Evolutionary conservation across 2,329 filamentous ascomycete species (phyloP).

Genomic region (Acrocalymma vagum): DNA sequence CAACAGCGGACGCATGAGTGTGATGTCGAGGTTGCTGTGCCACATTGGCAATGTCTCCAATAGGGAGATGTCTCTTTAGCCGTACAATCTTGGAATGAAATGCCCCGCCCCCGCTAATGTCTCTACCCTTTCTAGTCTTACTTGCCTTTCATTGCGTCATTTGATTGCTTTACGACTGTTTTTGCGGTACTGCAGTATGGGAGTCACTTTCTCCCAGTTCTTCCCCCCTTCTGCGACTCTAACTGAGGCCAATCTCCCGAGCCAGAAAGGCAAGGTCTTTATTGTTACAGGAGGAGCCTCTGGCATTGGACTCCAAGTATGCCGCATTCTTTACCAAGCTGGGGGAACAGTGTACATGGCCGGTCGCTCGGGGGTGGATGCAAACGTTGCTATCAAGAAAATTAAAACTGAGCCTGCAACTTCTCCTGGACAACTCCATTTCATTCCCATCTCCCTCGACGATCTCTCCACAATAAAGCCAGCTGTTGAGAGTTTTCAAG

Average conservation of each 20-base stretch:
- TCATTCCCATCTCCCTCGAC: conserved; percentile 38
- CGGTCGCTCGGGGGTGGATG: conserved; percentile 56
- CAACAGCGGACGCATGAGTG: too few species aligned
- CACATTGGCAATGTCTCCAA: too few species aligned
- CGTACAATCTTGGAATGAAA: too few species aligned
- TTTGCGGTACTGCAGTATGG: neutral
- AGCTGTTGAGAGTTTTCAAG: conserved; percentile 10
- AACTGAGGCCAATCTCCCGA: conserved; percentile 4
- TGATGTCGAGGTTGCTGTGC: too few species aligned
- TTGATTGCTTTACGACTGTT: too few species aligned
- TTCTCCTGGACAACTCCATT: neutral
- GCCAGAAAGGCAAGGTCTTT: conserved; percentile 31
- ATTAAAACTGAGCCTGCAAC: conserved; percentile 42
- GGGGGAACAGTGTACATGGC: conserved; percentile 62
- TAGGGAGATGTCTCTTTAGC: too few species aligned
- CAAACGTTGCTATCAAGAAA: conserved; percentile 51
- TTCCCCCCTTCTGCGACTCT: conserved; percentile 1
- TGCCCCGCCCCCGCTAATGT: too few species aligned
- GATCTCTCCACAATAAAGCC: conserved; percentile 29
- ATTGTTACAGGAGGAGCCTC: conserved; percentile 14
- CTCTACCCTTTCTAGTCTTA: too few species aligned
- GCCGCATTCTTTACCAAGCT: conserved; percentile 61
- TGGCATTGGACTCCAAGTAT: conserved; percentile 61
- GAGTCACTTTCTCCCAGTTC: conserved; percentile 4
- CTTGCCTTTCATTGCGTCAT: too few species aligned